These are phyloP conservation scores for Fusarium kyushuense DNA, from an alignment of 2,329 filamentous ascomycete genomes.

Conservation along the genomic window DNA sequence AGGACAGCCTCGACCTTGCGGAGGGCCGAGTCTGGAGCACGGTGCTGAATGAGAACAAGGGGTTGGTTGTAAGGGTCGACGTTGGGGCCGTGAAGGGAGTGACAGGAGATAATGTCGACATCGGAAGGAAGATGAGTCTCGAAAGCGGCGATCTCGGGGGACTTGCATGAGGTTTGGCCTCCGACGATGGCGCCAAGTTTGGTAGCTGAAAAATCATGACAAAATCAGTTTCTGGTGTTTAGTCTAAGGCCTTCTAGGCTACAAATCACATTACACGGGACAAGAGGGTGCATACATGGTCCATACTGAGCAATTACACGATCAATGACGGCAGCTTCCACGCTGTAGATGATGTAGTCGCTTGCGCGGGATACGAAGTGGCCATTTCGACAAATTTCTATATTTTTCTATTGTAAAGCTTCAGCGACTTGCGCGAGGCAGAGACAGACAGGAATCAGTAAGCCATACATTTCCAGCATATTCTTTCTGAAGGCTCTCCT, in stretches of 20 bases:
- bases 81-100: constrained; percentile 93
- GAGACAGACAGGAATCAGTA: constrained; percentile 39
- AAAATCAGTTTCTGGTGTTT: constrained; percentile 17
- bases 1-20: constrained; percentile 84
- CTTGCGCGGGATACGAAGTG: constrained; percentile 95
- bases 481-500: constrained; percentile 81
- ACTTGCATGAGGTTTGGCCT: constrained; percentile 98
- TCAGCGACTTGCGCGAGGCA: constrained; percentile 59
- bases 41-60: constrained; percentile 92
- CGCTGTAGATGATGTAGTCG: constrained; percentile 99
- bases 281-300: constrained; percentile 74
- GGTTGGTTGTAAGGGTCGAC: constrained; percentile 92
- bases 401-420: constrained; percentile 70
- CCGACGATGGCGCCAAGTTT: constrained; percentile 96
- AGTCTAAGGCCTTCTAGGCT: background rate
- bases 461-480: constrained; percentile 85
- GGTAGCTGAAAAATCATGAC: constrained; percentile 72
- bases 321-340: constrained; percentile 92
- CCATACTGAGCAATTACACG: constrained; percentile 89
- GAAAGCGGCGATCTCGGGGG: constrained; percentile 93
- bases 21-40: constrained; percentile 81
- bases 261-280: constrained; percentile 26
- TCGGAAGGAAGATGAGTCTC: constrained; percentile 88
- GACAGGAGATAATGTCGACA: constrained; percentile 93
- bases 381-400: constrained; percentile 93